Base-by-base conservation (phyloP, 2,329 filamentous ascomycete genomes). In the Diaporthe capsici region DNA sequence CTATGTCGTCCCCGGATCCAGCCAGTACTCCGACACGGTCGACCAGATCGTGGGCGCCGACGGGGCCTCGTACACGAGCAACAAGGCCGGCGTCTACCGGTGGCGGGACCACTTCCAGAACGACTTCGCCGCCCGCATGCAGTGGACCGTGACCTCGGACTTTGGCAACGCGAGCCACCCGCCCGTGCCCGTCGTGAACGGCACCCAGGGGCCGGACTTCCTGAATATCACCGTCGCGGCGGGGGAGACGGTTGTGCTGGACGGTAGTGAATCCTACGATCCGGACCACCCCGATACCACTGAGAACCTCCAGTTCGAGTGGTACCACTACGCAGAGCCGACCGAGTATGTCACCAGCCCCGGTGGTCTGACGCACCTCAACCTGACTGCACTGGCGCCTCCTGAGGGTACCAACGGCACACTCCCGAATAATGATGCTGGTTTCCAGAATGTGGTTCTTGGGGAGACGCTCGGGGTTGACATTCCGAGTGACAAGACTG, bases 81-180 rank as follows among this genome's bases (percentile, higher is more conserved):
- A 63, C 39, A 42, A 63, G 73, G 83, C 81, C 1, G 79, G 79
- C 4, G 81, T 84, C 65, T 84, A 82, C 82, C 78, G 82, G 9
- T 84, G 82, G 83, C 72, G 82, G 17, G 15, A 80, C 15, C 81
- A 78, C 3, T 84, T 78, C 72, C 82, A 84, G 75, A 76, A 81
- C 67, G 82, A 83, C 61, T 83, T 84, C 68, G 82, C 82, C 4
- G 79, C 80, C 2, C 77, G 83, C 25, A 83, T 84, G 71, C 78
- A 81, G 71, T 84, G 82, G 83, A 79, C 79, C 3, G 31, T 60
- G 25, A 63, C 55, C 10, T 53, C 31, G 22, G 47, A 76, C n/a
- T 72, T 84, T 20, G 79, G 34, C 25, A 44, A 57, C 9, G 61
- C 44, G 8, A 71, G 51, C 22, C 75, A 76, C 31, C 57, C 49